Conservation (phyloP, 257 asterid species). For the Nicotiana tabacum region DNA sequence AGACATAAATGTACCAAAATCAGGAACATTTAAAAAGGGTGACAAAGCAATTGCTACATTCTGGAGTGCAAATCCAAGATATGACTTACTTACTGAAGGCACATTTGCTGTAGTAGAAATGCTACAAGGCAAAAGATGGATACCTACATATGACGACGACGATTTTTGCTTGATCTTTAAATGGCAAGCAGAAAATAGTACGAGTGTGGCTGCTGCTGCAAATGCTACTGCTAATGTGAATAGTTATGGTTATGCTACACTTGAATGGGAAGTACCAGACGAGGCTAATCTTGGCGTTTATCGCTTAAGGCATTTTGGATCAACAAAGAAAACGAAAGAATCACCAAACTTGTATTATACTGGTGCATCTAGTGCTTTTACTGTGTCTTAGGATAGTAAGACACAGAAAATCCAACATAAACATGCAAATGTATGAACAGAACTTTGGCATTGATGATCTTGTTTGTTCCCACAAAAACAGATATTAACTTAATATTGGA, state of each 20-base stretch:
- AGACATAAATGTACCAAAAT: slow-evolving; percentile 18
- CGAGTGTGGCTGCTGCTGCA: background rate
- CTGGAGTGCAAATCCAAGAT: slow-evolving; percentile 57
- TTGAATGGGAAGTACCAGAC: slow-evolving; percentile 56
- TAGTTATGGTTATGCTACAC: slow-evolving; percentile 34
- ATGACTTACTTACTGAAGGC: slow-evolving; percentile 47
- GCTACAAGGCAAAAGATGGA: slow-evolving; percentile 34
- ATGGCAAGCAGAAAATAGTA: slow-evolving; percentile 29
- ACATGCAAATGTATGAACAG: background rate
- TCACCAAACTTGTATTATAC: slow-evolving; percentile 34
- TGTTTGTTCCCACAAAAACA: too few species aligned
- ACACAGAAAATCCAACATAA: background rate
- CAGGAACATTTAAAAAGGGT: slow-evolving; percentile 24
- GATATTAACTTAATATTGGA: too few species aligned
- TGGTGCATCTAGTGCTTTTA: slow-evolving; percentile 48
- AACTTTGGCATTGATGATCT: too few species aligned
- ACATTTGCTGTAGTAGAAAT: slow-evolving; percentile 48
- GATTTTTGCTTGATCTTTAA: slow-evolving; percentile 47
- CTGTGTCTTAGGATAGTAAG: slow-evolving; percentile 10
- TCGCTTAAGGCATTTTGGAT: slow-evolving; percentile 46
- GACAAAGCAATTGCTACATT: slow-evolving; percentile 38
- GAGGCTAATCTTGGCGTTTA: slow-evolving; percentile 28
- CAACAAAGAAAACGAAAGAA: slow-evolving; percentile 29
- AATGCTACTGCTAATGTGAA: background rate
- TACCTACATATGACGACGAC: slow-evolving; percentile 42